These are phyloP conservation scores for Termitomyces sp. DNA, from an alignment of 768 basidiomycete species.

Conservation along the genomic window DNA sequence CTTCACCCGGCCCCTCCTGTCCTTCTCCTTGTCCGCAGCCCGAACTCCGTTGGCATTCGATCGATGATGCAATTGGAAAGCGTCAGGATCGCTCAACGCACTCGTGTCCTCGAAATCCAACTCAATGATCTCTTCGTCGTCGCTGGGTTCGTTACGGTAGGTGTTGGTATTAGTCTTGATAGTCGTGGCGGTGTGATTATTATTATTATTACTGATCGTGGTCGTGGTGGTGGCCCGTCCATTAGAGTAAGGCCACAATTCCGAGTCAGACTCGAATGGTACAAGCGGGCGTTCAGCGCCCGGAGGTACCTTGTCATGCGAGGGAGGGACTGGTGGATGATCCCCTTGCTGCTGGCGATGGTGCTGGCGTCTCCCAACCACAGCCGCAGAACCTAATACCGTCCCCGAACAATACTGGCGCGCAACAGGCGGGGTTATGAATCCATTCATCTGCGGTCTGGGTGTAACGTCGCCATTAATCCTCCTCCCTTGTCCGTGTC, in stretches of 20 bases:
- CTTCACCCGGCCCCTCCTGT: conserved; percentile 3
- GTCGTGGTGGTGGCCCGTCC: conserved; percentile 19
- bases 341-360: background rate
- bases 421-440: conserved; percentile 13
- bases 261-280: conserved; percentile 59
- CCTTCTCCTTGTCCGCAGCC: conserved; percentile 13
- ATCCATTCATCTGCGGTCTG: conserved; percentile 31
- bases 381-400: background rate
- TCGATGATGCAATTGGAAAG: conserved; percentile 33
- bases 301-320: background rate
- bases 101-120: conserved; percentile 73
- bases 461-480: conserved; percentile 61
- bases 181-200: conserved; percentile 20
- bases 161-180: conserved; percentile 16
- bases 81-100: conserved; percentile 61
- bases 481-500: conserved; percentile 17
- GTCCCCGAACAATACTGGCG: conserved; percentile 1
- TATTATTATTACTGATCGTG: conserved; percentile 23
- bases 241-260: conserved; percentile 60
- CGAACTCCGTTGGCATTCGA: conserved; percentile 1
- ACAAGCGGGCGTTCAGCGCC: conserved; percentile 36
- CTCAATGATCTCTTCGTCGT: conserved; percentile 64
- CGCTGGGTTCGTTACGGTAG: conserved; percentile 3
- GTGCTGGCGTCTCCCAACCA: background rate
- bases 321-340: background rate